phyloP scores from a whole-genome alignment of 768 basidiomycete genomes.

The Amanita subjunquillea region DNA sequence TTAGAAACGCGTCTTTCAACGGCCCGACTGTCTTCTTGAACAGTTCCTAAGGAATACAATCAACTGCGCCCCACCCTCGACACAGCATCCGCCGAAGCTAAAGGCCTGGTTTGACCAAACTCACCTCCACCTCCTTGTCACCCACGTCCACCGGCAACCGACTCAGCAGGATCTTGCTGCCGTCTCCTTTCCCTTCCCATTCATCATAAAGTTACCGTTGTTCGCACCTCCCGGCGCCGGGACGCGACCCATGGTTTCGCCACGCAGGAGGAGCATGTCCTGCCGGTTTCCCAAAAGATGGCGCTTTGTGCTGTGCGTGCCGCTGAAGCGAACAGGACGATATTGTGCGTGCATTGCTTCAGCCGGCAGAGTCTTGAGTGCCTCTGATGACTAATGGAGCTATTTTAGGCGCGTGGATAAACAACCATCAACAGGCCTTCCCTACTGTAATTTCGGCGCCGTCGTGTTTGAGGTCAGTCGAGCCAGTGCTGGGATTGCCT shows the following conservation, averaged over 20 bases:
- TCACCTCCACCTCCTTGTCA: conserved; percentile 60
- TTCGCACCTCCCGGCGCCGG: not conserved
- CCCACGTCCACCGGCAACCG: conserved; percentile 58
- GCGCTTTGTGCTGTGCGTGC: conserved; percentile 37
- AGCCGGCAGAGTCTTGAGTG: no score
- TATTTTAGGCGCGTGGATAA: no score
- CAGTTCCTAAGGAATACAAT: conserved; percentile 38
- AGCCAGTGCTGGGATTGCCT: no score
- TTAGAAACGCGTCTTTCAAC: conserved; percentile 55
- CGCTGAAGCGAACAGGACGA: conserved; percentile 3
- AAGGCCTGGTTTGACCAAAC: not conserved
- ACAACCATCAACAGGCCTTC: no score
- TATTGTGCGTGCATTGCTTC: not conserved
- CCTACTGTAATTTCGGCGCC: no score
- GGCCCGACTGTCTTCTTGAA: conserved; percentile 73
- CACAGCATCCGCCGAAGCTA: no score
- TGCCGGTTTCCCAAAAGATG: conserved; percentile 49
- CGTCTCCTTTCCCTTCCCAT: conserved; percentile 24
- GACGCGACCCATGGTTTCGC: conserved; percentile 24
- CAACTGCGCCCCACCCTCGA: conserved; percentile 1
- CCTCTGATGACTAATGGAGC: no score
- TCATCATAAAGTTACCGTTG: conserved; percentile 4
- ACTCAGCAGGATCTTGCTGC: conserved; percentile 62
- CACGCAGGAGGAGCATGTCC: conserved; percentile 53
- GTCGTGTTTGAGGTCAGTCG: no score